phyloP scores from a whole-genome alignment of 2,329 filamentous ascomycete genomes.

The Penicillium corylophilum region DNA sequence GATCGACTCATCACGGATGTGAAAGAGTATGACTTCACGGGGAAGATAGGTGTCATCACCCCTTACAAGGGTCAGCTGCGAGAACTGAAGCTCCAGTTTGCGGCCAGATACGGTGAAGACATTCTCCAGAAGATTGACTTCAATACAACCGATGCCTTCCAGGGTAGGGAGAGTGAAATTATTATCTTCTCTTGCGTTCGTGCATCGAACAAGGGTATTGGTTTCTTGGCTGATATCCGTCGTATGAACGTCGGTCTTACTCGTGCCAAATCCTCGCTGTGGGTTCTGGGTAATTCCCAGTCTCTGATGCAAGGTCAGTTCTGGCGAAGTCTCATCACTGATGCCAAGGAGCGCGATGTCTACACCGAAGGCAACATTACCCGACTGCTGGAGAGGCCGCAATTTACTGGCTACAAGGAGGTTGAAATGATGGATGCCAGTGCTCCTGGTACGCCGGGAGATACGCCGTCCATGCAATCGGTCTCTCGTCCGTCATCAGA shows the following conservation, averaged over 20 bases:
- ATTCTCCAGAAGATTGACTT: constrained; percentile 86
- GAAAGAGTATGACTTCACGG: constrained; percentile 64
- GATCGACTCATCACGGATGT: constrained; percentile 75
- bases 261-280: constrained; percentile 91
- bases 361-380: constrained; percentile 71
- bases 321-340: constrained; percentile 82
- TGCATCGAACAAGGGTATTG: constrained; percentile 87
- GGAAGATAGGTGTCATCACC: constrained; percentile 95
- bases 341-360: constrained; percentile 70
- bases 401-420: constrained; percentile 47
- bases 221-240: constrained; percentile 96
- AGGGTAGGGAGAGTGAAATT: constrained; percentile 93
- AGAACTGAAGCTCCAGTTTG: constrained; percentile 75
- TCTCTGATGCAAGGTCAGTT: constrained; percentile 84
- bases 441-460: constrained; percentile 10
- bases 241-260: constrained; percentile 99
- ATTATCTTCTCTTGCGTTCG: constrained; percentile 99
- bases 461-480: constrained; percentile 22
- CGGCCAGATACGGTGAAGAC: constrained; percentile 66
- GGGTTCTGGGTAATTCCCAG: constrained; percentile 90
- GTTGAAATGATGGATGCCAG: constrained; percentile 43
- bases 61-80: constrained; percentile 93
- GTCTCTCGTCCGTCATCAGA: constrained; percentile 35
- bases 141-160: constrained; percentile 98
- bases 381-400: constrained; percentile 55